Evolutionary conservation across 257 asterid genomes (phyloP), one percentile per base, ranked within the genome.

Genomic region (Lithospermum erythrorhizon): DNA sequence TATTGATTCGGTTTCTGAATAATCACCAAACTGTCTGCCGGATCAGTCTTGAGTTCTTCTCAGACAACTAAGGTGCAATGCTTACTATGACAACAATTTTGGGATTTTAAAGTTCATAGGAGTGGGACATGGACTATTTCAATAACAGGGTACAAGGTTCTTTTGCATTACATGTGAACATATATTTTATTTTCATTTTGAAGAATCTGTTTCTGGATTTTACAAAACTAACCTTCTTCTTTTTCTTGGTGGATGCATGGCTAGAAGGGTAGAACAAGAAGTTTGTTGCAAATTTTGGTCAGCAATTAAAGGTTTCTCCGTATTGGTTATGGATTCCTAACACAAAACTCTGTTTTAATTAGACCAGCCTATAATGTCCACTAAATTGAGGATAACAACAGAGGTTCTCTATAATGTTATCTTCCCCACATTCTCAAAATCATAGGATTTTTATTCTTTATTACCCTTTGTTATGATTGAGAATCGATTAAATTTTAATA

Each of bases 361-460:
- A 73, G 87, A 73, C 83, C 83, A 80, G 81, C 79, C 58, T 67
- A n/a, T n/a, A 71, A 75, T 68, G 57, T 70, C 88, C 90, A 82
- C 88, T 73, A 77, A 48, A 48, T 41, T 71, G 59, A 58, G 64
- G 86, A 83, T 76, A 73, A 74, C 71, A 48, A 72, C 61, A 75
- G 58, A 62, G 22, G 22, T 47, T 55, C 56, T 63, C 68, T 0
- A 65, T 73, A 45, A 72, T 68, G 62, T 63, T 57, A 51, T 45
- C 45, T 62, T 67, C 62, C 74, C 76, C 75, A 72, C 84, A 73
- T 71, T 70, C 71, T 61, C 25, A 70, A 41, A 53, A 64, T 57
- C 61, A 71, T 57, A 7, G 54, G 45, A 17, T 37, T 69, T 56
- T 53, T 54, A 66, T 76, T 52, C 37, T 37, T 63, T 35, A 27